These are phyloP conservation scores for Spirogloea muscicola DNA, from an alignment of 139 green algal species.

Conservation along the genomic window DNA sequence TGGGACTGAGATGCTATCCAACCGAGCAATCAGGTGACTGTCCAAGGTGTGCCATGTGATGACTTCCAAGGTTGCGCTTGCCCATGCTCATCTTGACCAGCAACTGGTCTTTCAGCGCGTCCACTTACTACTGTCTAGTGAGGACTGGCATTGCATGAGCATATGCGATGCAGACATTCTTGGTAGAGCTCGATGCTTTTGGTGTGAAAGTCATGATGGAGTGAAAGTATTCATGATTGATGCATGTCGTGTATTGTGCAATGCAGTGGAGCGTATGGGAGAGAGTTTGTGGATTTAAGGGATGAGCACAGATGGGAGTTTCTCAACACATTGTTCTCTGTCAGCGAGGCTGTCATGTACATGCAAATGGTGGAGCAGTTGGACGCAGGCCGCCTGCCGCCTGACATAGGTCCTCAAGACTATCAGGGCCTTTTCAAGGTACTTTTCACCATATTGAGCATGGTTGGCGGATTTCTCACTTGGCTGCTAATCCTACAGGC, in stretches of 20 bases:
- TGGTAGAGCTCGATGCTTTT: too few species aligned
- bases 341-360: slow-evolving; percentile 87
- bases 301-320: slow-evolving; percentile 80
- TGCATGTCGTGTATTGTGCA: not conserved
- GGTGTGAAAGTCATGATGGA: too few species aligned
- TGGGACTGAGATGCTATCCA: slow-evolving; percentile 81
- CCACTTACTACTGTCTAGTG: too few species aligned
- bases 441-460: not conserved
- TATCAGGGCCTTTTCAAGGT: slow-evolving; percentile 70
- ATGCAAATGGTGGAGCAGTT: slow-evolving; percentile 80
- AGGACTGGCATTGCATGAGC: too few species aligned
- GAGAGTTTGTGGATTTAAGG: slow-evolving; percentile 81
- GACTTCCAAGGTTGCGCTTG: too few species aligned
- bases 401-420: slow-evolving; percentile 45
- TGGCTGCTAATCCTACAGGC: not conserved
- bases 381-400: slow-evolving; percentile 52
- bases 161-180: too few species aligned
- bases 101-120: too few species aligned
- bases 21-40: slow-evolving; percentile 45
- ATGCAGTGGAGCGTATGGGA: slow-evolving; percentile 54
- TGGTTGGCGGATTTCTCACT: not conserved
- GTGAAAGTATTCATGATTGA: too few species aligned
- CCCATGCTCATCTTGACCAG: too few species aligned
- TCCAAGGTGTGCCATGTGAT: too few species aligned
- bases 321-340: slow-evolving; percentile 93